phyloP scores from a whole-genome alignment of 306 rosid genomes.

The Prunus dulcis region DNA sequence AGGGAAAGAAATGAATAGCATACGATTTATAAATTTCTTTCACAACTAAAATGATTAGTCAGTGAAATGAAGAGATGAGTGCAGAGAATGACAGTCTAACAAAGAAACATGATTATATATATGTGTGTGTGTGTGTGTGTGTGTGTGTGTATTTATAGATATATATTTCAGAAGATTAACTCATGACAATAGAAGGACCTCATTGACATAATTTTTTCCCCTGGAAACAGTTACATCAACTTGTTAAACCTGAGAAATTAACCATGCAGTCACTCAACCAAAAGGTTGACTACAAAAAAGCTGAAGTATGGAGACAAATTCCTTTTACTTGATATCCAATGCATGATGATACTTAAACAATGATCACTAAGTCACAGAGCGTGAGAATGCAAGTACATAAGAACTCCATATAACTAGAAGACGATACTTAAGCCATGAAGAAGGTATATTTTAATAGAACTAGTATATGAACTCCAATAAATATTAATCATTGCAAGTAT shows the following conservation, averaged over 20 bases:
- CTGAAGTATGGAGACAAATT: neutral
- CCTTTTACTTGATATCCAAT: neutral
- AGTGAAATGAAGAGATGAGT: constrained; percentile 1
- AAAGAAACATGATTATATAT: neutral
- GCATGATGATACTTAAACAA: neutral
- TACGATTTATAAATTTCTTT: neutral
- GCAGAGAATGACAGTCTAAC: neutral
- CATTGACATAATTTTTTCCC: neutral
- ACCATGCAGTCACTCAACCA: neutral
- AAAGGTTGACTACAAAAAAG: neutral
- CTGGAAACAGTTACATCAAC: neutral
- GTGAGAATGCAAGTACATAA: neutral
- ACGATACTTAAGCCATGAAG: neutral
- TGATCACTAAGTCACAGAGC: neutral
- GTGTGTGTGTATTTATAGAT: too few relatives aligned
- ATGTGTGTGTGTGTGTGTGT: too few relatives aligned
- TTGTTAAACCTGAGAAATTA: neutral
- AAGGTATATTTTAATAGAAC: neutral
- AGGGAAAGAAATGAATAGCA: neutral
- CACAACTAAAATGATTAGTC: neutral
- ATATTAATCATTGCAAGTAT: neutral
- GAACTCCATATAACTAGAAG: neutral
- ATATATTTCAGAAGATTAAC: neutral
- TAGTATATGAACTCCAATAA: neutral
- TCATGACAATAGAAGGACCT: neutral